These are phyloP conservation scores for Fusarium mundagurra DNA, from an alignment of 2,329 filamentous ascomycete species.

Conservation along the genomic window DNA sequence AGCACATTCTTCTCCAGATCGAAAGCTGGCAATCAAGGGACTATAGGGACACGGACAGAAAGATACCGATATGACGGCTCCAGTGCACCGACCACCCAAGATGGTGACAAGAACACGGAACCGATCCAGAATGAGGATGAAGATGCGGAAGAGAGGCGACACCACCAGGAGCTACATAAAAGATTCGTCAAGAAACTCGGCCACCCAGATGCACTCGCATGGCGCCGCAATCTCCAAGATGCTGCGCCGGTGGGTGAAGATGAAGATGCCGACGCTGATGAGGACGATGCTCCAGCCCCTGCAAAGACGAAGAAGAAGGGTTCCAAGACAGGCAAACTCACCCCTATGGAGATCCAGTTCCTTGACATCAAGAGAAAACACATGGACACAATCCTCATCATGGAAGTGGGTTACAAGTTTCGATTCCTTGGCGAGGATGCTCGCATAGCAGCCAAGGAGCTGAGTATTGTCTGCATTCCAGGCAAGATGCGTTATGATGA, in stretches of 20 bases:
- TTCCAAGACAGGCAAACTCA: constrained; percentile 79
- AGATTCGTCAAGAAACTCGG: constrained; percentile 93
- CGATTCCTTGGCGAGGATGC: constrained; percentile 97
- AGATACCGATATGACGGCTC: constrained; percentile 62
- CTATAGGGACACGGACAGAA: constrained; percentile 55
- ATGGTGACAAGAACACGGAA: constrained; percentile 42
- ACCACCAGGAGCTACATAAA: constrained; percentile 78
- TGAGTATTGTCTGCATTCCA: constrained; percentile 96
- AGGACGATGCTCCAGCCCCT: constrained; percentile 56
- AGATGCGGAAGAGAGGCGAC: constrained; percentile 60
- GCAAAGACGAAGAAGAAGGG: constrained; percentile 72
- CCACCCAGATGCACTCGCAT: constrained; percentile 81
- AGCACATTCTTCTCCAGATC: constrained; percentile 48
- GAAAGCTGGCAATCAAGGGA: constrained; percentile 24
- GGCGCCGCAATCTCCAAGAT: constrained; percentile 68
- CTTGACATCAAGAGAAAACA: constrained; percentile 94
- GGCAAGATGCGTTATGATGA: constrained; percentile 96
- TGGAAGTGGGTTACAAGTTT: constrained; percentile 98
- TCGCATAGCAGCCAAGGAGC: constrained; percentile 84
- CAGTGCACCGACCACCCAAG: constrained; percentile 48
- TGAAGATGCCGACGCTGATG: constrained; percentile 66
- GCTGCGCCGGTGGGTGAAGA: constrained; percentile 64
- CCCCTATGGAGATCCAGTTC: constrained; percentile 92
- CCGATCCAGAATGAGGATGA: constrained; percentile 54
- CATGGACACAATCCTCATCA: constrained; percentile 87